phyloP scores from a whole-genome alignment of 148 eudicot species.

The Vaccinium macrocarpon region DNA sequence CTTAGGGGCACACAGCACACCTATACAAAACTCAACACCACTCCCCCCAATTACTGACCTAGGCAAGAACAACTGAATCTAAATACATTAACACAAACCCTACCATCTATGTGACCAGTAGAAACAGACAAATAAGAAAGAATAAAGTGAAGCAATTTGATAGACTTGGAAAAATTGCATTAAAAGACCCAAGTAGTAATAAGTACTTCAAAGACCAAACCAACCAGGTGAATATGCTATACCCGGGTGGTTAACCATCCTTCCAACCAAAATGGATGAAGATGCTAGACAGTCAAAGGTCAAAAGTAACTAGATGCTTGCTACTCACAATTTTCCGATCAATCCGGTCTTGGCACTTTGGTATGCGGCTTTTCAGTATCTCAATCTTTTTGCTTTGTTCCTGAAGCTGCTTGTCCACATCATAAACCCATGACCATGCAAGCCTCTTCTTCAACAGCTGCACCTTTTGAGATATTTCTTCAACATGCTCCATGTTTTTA shows the following conservation, averaged over 20 bases:
- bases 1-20: background rate
- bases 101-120: background rate
- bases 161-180: background rate
- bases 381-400: conserved; percentile 47
- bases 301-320: background rate
- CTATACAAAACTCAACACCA: background rate
- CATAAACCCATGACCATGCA: conserved; percentile 94
- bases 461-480: conserved; percentile 65
- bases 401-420: conserved; percentile 53
- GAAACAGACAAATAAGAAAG: background rate
- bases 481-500: conserved; percentile 76
- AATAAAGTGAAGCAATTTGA: background rate
- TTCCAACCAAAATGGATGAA: background rate
- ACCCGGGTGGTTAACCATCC: background rate
- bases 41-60: background rate
- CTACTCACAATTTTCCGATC: conserved; percentile 55
- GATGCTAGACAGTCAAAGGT: background rate
- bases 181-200: background rate
- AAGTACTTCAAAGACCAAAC: background rate
- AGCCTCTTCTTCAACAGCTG: conserved; percentile 69
- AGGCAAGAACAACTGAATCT: background rate
- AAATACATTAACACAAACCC: background rate
- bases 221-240: conserved; percentile 1
- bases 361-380: conserved; percentile 50
- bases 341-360: conserved; percentile 57